Evolutionary conservation across 2,329 filamentous ascomycete species (phyloP).

Genomic region (Colletotrichum sp.): DNA sequence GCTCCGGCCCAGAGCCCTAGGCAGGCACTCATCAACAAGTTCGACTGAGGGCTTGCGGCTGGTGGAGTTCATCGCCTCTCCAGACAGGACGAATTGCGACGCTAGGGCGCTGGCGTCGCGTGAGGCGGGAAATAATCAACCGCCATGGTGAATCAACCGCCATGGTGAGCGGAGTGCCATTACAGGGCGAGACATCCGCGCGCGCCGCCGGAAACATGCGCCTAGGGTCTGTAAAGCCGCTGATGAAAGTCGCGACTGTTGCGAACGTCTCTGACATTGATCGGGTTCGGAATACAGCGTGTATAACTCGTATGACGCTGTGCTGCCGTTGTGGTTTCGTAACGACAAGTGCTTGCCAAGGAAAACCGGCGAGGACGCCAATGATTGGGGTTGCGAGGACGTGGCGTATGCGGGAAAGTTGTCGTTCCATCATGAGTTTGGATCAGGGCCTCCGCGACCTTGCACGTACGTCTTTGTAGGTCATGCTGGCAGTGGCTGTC

Average conservation of each 20-base stretch:
- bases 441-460: neutral
- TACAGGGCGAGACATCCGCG: neutral
- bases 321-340: neutral
- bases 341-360: neutral
- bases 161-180: neutral
- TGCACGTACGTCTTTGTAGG: neutral
- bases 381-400: neutral
- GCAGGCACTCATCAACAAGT: too few species aligned
- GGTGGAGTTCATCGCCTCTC: neutral
- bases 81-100: neutral
- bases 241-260: neutral
- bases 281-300: neutral
- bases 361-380: neutral
- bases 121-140: neutral
- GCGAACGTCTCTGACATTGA: neutral
- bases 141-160: neutral
- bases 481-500: neutral
- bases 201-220: neutral
- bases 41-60: neutral
- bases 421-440: neutral
- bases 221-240: neutral
- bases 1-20: neutral
- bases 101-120: neutral
- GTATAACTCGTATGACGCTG: neutral
- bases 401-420: neutral